Conservation (phyloP, 1,284 basidiomycete genomes). For the Gymnopus androsaceus region DNA sequence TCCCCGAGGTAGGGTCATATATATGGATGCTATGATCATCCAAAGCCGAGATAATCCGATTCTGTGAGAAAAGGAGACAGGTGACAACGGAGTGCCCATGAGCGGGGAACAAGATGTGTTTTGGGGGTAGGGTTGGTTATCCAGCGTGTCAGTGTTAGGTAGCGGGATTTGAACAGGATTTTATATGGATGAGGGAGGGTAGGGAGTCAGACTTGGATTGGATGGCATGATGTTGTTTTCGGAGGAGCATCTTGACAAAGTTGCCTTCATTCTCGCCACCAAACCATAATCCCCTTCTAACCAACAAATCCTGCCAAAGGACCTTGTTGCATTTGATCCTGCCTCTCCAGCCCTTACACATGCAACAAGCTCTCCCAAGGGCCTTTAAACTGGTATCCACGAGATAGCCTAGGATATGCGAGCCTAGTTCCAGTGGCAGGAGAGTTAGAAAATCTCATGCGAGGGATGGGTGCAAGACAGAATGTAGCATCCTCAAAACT, state of each 20-base stretch:
- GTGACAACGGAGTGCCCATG: slow-evolving; percentile 91
- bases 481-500: slow-evolving; percentile 80
- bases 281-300: slow-evolving; percentile 81
- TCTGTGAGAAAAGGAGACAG: slow-evolving; percentile 89
- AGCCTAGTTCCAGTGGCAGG: slow-evolving; percentile 84
- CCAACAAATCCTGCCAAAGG: slow-evolving; percentile 81
- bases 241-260: slow-evolving; percentile 39
- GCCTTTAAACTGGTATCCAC: slow-evolving; percentile 76
- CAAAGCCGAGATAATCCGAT: slow-evolving; percentile 92
- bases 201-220: slow-evolving; percentile 35
- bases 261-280: slow-evolving; percentile 75
- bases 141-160: slow-evolving; percentile 81
- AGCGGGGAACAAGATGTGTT: slow-evolving; percentile 80
- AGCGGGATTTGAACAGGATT: slow-evolving; percentile 82
- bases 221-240: not conserved
- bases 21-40: slow-evolving; percentile 93
- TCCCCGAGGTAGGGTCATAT: slow-evolving; percentile 81
- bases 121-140: slow-evolving; percentile 70
- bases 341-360: slow-evolving; percentile 78
- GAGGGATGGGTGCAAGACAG: slow-evolving; percentile 80
- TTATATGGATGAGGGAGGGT: slow-evolving; percentile 83
- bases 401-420: slow-evolving; percentile 77
- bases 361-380: slow-evolving; percentile 77
- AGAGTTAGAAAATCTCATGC: slow-evolving; percentile 87
- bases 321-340: slow-evolving; percentile 85